Percentiles rank a stretch among this genome's conserved stretches.
These are phyloP conservation scores for Paracorniculantispora psalliotae DNA, from an alignment of 2,329 filamentous ascomycete species.

Conservation along the genomic window DNA sequence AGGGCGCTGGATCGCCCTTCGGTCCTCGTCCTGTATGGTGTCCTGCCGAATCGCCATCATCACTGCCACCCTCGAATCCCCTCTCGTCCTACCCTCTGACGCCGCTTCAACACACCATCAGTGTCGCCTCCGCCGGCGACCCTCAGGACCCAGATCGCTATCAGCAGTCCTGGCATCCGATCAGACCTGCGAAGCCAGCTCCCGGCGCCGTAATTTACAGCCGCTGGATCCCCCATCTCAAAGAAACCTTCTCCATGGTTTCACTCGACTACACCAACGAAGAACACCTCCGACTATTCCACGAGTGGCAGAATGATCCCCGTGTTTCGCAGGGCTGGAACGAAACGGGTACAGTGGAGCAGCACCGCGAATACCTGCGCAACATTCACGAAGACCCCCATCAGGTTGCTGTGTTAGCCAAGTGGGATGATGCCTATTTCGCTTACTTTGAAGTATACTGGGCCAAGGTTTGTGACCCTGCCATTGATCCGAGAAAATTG, in stretches of 20 bases:
- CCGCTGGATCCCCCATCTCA: conserved; percentile 70
- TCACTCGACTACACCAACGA: conserved; percentile 61
- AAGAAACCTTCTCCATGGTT: conserved; percentile 74
- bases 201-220: conserved; percentile 71
- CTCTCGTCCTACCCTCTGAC: conserved; percentile 44
- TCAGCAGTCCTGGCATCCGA: conserved; percentile 61
- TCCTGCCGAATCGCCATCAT: conserved; percentile 38
- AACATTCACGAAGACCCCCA: conserved; percentile 67
- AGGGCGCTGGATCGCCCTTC: conserved; percentile 63
- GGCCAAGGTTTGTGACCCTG: conserved; percentile 46
- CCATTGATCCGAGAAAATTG: not conserved
- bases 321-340: conserved; percentile 78
- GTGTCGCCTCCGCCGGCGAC: conserved; percentile 34
- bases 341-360: conserved; percentile 68
- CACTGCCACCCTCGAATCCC: conserved; percentile 30
- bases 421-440: conserved; percentile 66
- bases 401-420: conserved; percentile 63
- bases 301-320: conserved; percentile 79
- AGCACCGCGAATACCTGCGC: conserved; percentile 68
- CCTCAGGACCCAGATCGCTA: conserved; percentile 35
- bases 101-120: conserved; percentile 43
- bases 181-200: conserved; percentile 65
- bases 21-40: conserved; percentile 60
- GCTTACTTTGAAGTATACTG: conserved; percentile 79
- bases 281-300: conserved; percentile 65